phyloP scores from a whole-genome alignment of 73 alveolate genomes.

The Symbiodinium natans region DNA sequence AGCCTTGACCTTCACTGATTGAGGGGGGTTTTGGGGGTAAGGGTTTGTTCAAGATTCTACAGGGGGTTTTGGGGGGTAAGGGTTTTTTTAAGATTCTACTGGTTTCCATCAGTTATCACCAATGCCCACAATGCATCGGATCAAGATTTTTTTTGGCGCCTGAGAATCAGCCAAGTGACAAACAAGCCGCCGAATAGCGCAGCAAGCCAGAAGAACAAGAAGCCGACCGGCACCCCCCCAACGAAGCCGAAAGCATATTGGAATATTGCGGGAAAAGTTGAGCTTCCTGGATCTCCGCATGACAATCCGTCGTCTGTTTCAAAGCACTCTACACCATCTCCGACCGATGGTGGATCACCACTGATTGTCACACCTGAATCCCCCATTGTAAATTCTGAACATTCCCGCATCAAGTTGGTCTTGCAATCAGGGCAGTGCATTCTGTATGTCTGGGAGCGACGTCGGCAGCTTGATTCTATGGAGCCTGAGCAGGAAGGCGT shows the following conservation, averaged over 20 bases:
- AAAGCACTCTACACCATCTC: not conserved
- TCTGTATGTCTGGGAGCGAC: slow-evolving; percentile 20
- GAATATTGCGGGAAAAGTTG: not conserved
- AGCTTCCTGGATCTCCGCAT: slow-evolving; percentile 9
- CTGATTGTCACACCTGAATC: not conserved
- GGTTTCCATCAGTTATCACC: too few species aligned
- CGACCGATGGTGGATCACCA: slow-evolving; percentile 12
- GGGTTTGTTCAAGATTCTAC: too few species aligned
- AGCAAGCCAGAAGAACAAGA: slow-evolving; percentile 9
- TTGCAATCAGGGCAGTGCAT: not conserved
- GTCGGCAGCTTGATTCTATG: not conserved
- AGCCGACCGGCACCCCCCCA: slow-evolving; percentile 12
- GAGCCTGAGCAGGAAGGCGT: slow-evolving; percentile 18
- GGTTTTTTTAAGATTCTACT: too few species aligned
- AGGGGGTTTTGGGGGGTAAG: too few species aligned
- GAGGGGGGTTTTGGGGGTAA: too few species aligned
- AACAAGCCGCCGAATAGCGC: not conserved
- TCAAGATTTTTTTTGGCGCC: too few species aligned
- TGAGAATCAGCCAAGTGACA: not conserved
- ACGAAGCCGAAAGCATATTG: not conserved
- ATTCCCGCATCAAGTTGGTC: not conserved
- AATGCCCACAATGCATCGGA: too few species aligned
- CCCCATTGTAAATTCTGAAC: not conserved
- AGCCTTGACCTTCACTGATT: too few species aligned
- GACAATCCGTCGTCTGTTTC: slow-evolving; percentile 17